Conservation (phyloP, 2,329 filamentous ascomycete genomes). For the Talaromyces marneffei region DNA sequence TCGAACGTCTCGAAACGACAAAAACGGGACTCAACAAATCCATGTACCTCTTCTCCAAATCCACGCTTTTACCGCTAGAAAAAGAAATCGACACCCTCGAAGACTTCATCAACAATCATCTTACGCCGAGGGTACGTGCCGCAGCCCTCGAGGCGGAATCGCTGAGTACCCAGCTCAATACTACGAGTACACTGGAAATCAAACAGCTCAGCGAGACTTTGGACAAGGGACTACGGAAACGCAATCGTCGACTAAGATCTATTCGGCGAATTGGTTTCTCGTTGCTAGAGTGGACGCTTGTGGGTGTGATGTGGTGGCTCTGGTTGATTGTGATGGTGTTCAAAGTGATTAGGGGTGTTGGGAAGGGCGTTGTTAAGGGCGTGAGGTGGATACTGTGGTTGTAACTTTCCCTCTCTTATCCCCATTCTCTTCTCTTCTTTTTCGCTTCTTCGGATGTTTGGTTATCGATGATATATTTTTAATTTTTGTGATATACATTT, state of each 20-base stretch:
- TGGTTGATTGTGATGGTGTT: constrained; percentile 82
- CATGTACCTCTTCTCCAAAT: constrained; percentile 43
- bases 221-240: constrained; percentile 61
- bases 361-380: constrained; percentile 53
- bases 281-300: constrained; percentile 76
- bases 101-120: constrained; percentile 42
- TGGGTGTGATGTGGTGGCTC: constrained; percentile 89
- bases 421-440: background rate
- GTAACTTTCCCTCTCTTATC: constrained; percentile 34
- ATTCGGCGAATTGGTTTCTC: constrained; percentile 71
- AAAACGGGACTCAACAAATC: constrained; percentile 40
- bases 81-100: constrained; percentile 41
- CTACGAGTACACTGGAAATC: constrained; percentile 69
- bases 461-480: background rate
- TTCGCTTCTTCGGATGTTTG: background rate
- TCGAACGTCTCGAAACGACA: constrained; percentile 43
- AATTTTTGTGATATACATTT: background rate
- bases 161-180: constrained; percentile 68
- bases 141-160: constrained; percentile 75
- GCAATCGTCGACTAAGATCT: constrained; percentile 70
- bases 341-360: constrained; percentile 58
- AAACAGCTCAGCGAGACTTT: constrained; percentile 77
- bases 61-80: constrained; percentile 41
- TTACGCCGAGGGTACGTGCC: constrained; percentile 57
- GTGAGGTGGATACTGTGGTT: constrained; percentile 83